Percentiles rank a stretch among this genome's conserved stretches.
Evolutionary conservation across 495 filamentous ascomycete genomes (phyloP).

Genomic region (Hypoxylon fuscum): DNA sequence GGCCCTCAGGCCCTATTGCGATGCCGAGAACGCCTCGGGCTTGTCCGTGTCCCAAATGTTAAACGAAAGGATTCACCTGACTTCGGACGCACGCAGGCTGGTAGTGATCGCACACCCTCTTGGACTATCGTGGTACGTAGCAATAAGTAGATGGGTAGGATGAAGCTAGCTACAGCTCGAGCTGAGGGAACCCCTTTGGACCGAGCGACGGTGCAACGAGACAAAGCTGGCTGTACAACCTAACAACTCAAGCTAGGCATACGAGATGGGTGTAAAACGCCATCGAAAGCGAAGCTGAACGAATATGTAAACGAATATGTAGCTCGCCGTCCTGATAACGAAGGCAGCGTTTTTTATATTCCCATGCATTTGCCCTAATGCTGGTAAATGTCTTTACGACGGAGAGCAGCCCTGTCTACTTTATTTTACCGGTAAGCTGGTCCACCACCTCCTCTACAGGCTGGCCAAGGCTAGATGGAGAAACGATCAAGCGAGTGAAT

Average conservation of each 20-base stretch:
- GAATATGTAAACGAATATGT: not conserved
- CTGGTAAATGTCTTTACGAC: not conserved
- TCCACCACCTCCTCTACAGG: slow-evolving; percentile 26
- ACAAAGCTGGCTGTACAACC: slow-evolving; percentile 9
- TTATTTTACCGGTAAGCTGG: slow-evolving; percentile 26
- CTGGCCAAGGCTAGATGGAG: slow-evolving; percentile 10
- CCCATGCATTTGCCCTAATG: not conserved
- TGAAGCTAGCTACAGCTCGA: slow-evolving; percentile 1
- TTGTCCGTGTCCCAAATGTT: not conserved
- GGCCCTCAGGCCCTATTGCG: not conserved
- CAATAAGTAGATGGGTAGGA: slow-evolving; percentile 29
- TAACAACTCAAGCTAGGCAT: slow-evolving; percentile 1
- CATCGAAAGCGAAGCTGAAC: slow-evolving; percentile 10
- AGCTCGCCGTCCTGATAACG: not conserved
- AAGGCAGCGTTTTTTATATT: slow-evolving; percentile 3
- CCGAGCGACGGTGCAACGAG: slow-evolving; percentile 12
- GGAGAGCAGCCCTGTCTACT: not conserved
- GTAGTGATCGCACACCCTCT: slow-evolving; percentile 38
- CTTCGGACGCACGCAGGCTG: slow-evolving; percentile 31
- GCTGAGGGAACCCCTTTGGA: slow-evolving; percentile 35
- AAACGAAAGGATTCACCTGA: slow-evolving; percentile 27
- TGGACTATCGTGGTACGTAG: slow-evolving; percentile 20
- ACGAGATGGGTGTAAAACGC: not conserved
- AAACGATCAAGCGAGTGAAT: slow-evolving; percentile 17
- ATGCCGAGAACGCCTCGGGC: slow-evolving; percentile 21